Percentiles rank a stretch among this genome's conserved stretches.
Conservation (phyloP, 2,329 filamentous ascomycete genomes). For the Cercospora zeae-maydis region DNA sequence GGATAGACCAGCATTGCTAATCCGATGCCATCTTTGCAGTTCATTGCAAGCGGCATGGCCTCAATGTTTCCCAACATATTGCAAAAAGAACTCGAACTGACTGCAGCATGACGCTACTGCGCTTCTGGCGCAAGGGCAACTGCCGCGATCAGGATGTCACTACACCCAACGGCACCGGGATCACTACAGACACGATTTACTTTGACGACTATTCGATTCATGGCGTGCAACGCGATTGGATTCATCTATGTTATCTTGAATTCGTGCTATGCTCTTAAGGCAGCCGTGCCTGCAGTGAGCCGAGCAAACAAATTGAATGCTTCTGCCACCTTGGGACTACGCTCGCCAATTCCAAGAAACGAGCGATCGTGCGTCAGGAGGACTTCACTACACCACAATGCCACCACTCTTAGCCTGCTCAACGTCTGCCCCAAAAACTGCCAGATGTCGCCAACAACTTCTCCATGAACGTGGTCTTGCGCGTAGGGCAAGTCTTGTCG, state of each 20-base stretch:
- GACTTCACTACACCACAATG: neutral
- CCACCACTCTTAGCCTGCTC: neutral
- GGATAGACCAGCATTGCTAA: neutral
- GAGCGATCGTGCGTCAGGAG: neutral
- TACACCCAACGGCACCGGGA: too few relatives aligned
- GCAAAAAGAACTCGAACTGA: neutral
- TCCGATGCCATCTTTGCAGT: neutral
- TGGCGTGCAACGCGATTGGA: neutral
- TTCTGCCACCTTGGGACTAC: neutral
- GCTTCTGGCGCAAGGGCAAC: neutral
- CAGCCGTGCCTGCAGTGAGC: neutral
- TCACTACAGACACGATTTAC: too few relatives aligned
- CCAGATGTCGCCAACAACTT: neutral
- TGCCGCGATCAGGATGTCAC: neutral
- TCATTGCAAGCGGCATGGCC: neutral
- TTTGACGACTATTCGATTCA: too few relatives aligned
- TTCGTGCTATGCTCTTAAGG: neutral
- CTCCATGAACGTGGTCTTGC: neutral
- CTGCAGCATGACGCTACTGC: neutral
- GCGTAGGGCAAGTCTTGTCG: neutral
- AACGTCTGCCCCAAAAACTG: neutral
- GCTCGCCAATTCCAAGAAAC: neutral
- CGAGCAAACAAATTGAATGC: neutral
- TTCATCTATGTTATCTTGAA: neutral
- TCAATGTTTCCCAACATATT: neutral